A percentile compares a stretch with the other conserved stretches of the same genome.
Evolutionary conservation across 164 flowering plant genomes (phyloP).

Genomic region (Macadamia integrifolia): DNA sequence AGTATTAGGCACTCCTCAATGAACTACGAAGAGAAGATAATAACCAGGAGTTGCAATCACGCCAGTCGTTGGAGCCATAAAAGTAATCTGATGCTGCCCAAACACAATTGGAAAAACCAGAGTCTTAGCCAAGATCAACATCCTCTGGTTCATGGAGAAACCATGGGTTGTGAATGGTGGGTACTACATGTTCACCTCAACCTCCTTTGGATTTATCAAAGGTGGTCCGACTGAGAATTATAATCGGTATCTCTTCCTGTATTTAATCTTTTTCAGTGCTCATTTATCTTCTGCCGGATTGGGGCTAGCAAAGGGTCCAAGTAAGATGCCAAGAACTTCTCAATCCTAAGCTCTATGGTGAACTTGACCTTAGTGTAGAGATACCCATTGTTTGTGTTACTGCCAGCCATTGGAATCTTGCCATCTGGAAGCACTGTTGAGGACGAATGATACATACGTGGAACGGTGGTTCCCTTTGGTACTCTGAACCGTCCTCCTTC

Average conservation of each 20-base stretch:
- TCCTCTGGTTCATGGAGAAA: constrained; percentile 61
- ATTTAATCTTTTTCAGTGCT: constrained; percentile 11
- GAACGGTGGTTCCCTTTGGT: constrained; percentile 31
- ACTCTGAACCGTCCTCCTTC: constrained; percentile 28
- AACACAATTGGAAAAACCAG: neutral
- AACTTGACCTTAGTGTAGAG: constrained; percentile 26
- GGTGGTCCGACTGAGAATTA: neutral
- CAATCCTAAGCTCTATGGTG: constrained; percentile 73
- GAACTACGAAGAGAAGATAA: constrained; percentile 49
- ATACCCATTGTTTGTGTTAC: constrained; percentile 59
- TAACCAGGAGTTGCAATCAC: constrained; percentile 68
- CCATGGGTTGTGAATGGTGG: constrained; percentile 90
- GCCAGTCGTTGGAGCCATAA: constrained; percentile 37
- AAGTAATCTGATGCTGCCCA: constrained; percentile 2
- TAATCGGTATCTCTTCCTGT: constrained; percentile 25
- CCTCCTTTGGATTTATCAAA: neutral
- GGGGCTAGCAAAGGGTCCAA: constrained; percentile 30
- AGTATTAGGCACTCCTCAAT: constrained; percentile 47
- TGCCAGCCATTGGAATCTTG: constrained; percentile 59
- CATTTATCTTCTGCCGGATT: constrained; percentile 27
- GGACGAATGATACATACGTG: constrained; percentile 84
- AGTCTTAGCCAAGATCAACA: constrained; percentile 27
- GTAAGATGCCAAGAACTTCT: constrained; percentile 78
- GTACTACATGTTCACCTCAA: constrained; percentile 49
- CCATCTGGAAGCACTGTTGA: constrained; percentile 60